These are phyloP conservation scores for Malus hybrid DNA, from an alignment of 331 rosid species.

Conservation along the genomic window DNA sequence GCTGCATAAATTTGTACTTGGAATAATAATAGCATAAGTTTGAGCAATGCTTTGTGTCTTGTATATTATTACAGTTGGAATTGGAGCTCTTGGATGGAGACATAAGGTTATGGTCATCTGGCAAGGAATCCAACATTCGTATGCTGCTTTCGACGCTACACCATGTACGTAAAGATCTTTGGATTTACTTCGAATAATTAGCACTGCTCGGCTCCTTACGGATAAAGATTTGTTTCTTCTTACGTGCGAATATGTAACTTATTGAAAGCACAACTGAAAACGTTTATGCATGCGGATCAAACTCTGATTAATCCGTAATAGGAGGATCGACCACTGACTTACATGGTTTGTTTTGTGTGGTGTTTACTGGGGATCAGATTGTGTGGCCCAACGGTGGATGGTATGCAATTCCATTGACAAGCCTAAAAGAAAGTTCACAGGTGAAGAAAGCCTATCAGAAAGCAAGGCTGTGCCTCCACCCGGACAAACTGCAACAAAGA, in stretches of 20 bases:
- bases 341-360: not conserved
- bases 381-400: conserved; percentile 73
- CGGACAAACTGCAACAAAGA: conserved; percentile 94
- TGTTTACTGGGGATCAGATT: conserved; percentile 36
- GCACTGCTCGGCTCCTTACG: not conserved
- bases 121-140: conserved; percentile 73
- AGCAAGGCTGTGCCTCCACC: conserved; percentile 92
- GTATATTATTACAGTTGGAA: conserved; percentile 24
- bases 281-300: not conserved
- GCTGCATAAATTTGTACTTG: not conserved
- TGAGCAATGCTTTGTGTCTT: not conserved
- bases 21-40: not conserved
- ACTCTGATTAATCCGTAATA: not conserved
- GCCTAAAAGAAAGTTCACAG: conserved; percentile 62
- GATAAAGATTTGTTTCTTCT: not conserved
- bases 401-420: conserved; percentile 53
- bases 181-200: not conserved
- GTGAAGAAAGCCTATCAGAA: conserved; percentile 90
- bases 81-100: conserved; percentile 54
- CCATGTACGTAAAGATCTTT: conserved; percentile 51
- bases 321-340: not conserved
- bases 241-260: not conserved
- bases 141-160: conserved; percentile 75
- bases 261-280: not conserved
- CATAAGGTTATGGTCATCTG: conserved; percentile 75